Conservation (phyloP, 192 early-diverging fungal genomes). For the Spizellomyces sp. region DNA sequence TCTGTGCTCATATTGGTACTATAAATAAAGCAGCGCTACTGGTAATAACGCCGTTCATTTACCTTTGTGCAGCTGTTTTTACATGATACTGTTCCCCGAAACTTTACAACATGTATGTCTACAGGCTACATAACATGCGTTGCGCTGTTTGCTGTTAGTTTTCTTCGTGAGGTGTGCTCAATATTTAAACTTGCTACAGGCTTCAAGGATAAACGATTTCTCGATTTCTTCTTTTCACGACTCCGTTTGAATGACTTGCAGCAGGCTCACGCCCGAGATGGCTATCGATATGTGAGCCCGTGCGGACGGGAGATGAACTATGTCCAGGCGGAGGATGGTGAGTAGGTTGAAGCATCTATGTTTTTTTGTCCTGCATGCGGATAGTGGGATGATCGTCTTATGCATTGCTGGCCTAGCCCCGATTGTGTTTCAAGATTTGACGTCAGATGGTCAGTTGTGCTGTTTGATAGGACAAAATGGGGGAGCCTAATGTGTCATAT, state of each 20-base stretch:
- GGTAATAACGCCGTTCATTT: background rate
- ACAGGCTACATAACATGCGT: background rate
- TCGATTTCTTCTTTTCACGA: slow-evolving; percentile 43
- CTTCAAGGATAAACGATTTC: slow-evolving; percentile 41
- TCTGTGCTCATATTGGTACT: background rate
- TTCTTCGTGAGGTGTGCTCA: background rate
- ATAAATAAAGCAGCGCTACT: too few relatives aligned
- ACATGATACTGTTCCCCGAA: slow-evolving; percentile 23
- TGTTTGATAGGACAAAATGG: too few relatives aligned
- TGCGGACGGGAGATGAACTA: slow-evolving; percentile 45
- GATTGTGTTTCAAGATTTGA: slow-evolving; percentile 38
- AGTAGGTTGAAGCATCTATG: background rate
- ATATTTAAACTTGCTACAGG: slow-evolving; percentile 3
- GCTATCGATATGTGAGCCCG: slow-evolving; percentile 31
- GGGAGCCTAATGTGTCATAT: background rate
- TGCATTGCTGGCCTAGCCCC: slow-evolving; percentile 12
- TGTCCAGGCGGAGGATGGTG: slow-evolving; percentile 31
- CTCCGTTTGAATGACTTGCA: slow-evolving; percentile 11
- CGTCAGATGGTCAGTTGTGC: background rate
- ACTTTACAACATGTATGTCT: slow-evolving; percentile 25
- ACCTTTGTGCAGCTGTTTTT: slow-evolving; percentile 17
- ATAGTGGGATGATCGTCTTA: background rate
- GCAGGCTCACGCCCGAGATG: background rate
- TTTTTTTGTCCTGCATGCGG: too few relatives aligned
- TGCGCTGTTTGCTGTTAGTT: background rate